A percentile compares a stretch with the other conserved stretches of the same genome.
Conservation (phyloP, 2,329 filamentous ascomycete genomes). For the Juglanconis juglandina region DNA sequence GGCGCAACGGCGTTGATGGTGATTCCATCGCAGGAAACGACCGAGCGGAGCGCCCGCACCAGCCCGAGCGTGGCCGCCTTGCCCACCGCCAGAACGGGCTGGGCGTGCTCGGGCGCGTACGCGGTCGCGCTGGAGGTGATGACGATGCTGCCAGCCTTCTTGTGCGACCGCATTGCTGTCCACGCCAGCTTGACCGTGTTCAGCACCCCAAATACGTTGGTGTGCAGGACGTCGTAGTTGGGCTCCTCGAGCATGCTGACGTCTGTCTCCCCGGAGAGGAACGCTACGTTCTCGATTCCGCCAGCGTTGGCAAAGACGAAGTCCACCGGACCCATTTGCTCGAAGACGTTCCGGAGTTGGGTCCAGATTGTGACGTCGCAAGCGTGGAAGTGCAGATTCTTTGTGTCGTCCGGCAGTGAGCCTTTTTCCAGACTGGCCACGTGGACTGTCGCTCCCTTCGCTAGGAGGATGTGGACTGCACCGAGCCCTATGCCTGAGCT, state of each 20-base stretch:
- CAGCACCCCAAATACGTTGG: conserved; percentile 30
- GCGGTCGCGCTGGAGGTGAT: conserved; percentile 35
- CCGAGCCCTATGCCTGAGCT: conserved; percentile 33
- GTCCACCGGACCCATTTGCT: conserved; percentile 24
- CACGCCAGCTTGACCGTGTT: conserved; percentile 33
- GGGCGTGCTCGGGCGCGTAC: conserved; percentile 33
- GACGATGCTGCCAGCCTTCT: conserved; percentile 32
- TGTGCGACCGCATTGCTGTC: conserved; percentile 23
- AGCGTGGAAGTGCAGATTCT: conserved; percentile 19
- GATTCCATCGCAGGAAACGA: conserved; percentile 24
- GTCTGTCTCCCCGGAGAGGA: too few relatives aligned
- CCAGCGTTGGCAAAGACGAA: conserved; percentile 22
- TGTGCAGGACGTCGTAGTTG: conserved; percentile 30
- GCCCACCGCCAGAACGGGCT: conserved; percentile 31
- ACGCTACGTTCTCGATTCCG: too few relatives aligned
- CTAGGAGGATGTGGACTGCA: conserved; percentile 26
- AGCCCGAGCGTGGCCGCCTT: conserved; percentile 27
- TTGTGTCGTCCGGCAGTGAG: conserved; percentile 22
- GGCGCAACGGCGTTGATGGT: conserved; percentile 39
- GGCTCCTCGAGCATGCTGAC: conserved; percentile 27
- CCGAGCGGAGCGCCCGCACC: conserved; percentile 30
- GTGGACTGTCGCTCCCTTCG: conserved; percentile 27
- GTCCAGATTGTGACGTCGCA: conserved; percentile 29
- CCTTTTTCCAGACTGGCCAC: conserved; percentile 16
- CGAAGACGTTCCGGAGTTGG: conserved; percentile 24